Evolutionary conservation across 2,329 filamentous ascomycete species (phyloP).

Genomic region (Stagonosporopsis chrysanthemi): DNA sequence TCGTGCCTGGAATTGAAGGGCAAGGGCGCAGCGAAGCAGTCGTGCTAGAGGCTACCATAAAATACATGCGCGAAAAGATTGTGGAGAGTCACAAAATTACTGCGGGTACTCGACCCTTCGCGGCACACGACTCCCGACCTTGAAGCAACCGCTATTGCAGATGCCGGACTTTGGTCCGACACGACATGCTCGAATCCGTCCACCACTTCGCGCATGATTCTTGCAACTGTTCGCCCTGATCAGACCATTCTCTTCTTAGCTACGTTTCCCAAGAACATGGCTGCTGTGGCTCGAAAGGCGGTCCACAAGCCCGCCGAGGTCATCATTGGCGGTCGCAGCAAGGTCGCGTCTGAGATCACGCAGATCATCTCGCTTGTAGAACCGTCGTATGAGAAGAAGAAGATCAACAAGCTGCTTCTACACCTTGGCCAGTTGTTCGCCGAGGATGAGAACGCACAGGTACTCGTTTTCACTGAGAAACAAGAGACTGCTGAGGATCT

Average conservation of each 20-base stretch:
- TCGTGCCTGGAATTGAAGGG: slow-evolving; percentile 83
- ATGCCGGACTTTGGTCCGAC: slow-evolving; percentile 64
- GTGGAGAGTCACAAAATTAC: slow-evolving; percentile 46
- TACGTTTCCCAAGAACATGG: slow-evolving; percentile 93
- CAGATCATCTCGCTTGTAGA: slow-evolving; percentile 82
- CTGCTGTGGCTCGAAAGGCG: slow-evolving; percentile 87
- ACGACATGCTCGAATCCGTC: slow-evolving; percentile 74
- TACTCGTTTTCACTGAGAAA: slow-evolving; percentile 89
- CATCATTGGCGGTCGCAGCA: slow-evolving; percentile 83
- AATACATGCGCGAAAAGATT: slow-evolving; percentile 54
- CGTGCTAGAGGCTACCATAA: slow-evolving; percentile 69
- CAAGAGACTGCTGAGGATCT: slow-evolving; percentile 72
- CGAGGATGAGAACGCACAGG: slow-evolving; percentile 86
- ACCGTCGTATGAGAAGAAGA: slow-evolving; percentile 68
- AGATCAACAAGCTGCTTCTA: slow-evolving; percentile 84
- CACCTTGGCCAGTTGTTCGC: slow-evolving; percentile 87
- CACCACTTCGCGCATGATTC: slow-evolving; percentile 91
- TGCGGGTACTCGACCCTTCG: slow-evolving; percentile 89
- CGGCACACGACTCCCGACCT: slow-evolving; percentile 75
- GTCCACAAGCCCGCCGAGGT: slow-evolving; percentile 88
- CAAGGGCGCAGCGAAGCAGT: slow-evolving; percentile 85
- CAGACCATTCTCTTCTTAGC: slow-evolving; percentile 97
- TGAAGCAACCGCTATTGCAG: slow-evolving; percentile 57
- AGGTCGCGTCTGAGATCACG: slow-evolving; percentile 76
- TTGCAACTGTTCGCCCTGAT: slow-evolving; percentile 88